phyloP scores from a whole-genome alignment of 2,329 filamentous ascomycete genomes.

The Beauveria scarabaeidicola region DNA sequence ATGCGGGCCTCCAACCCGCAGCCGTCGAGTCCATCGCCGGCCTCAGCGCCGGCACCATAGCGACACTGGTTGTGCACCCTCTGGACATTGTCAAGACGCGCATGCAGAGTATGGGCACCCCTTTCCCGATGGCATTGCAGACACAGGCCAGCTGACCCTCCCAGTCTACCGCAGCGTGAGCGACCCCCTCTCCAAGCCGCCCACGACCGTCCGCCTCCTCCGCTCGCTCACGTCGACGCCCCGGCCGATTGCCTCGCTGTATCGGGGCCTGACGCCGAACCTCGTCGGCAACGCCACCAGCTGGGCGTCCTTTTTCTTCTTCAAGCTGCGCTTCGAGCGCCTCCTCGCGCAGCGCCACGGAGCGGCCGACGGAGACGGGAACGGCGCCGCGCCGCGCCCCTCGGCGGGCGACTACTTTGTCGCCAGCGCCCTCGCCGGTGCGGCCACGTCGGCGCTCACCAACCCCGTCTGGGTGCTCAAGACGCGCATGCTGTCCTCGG shows the following conservation, averaged over 20 bases:
- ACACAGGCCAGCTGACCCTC: not conserved
- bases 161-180: constrained; percentile 43
- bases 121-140: not conserved
- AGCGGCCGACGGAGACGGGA: not conserved
- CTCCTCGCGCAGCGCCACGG: constrained; percentile 26
- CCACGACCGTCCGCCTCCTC: constrained; percentile 45
- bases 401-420: constrained; percentile 69
- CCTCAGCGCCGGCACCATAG: constrained; percentile 77
- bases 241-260: constrained; percentile 60
- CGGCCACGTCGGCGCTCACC: constrained; percentile 71
- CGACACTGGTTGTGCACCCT: constrained; percentile 82
- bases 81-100: constrained; percentile 95
- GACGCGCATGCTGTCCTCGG: constrained; percentile 89
- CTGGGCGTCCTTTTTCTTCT: constrained; percentile 90
- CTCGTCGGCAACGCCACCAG: constrained; percentile 81
- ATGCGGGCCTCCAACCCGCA: constrained; percentile 62
- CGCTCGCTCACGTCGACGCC: constrained; percentile 41
- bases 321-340: constrained; percentile 50
- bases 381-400: constrained; percentile 13
- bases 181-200: constrained; percentile 26
- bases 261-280: constrained; percentile 85
- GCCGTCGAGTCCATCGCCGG: constrained; percentile 82
- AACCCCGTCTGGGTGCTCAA: constrained; percentile 99
- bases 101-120: constrained; percentile 60
- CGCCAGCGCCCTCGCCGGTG: constrained; percentile 61